Evolutionary conservation across 1,284 basidiomycete genomes (phyloP), one percentile per base, ranked within the genome.

Genomic region (Ganoderma leucocontextum): DNA sequence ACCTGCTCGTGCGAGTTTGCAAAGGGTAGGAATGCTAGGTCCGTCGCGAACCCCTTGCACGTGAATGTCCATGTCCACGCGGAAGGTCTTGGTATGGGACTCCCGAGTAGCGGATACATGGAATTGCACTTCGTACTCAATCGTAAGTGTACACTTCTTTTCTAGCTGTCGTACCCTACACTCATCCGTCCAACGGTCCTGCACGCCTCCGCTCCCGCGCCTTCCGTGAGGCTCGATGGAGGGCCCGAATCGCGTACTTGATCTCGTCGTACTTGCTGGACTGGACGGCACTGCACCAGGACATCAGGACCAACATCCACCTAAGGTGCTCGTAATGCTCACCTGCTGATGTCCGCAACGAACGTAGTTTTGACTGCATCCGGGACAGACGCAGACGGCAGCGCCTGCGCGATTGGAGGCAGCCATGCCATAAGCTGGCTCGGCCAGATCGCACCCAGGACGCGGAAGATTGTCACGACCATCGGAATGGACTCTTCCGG

Each of bases 401-500:
- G 81, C 67, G 89, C 87, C 74, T 93, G 89, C 29, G 97, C 79
- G 15, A 94, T 86, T 39, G 86, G 80, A 2, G 91, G 89, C 17
- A 96, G 79, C 92, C 95, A 97, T 12, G 82, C 77, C 22, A 91
- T 81, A 63, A 97, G 80, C 76, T 93, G 89, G 8, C 84, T 78
- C 0, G 93, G 86, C 86, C 93, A 94, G 15, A 89, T 78, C 38
- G 83, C 81, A 38, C 91, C 87, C 59, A 97, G 78, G 38, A 89
- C 84, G 42, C 94, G 87, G 76, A 98, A 87, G 71, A 98, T 90
- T 2, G 91, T 90, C 57, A 95, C 88, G 41, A 96, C 91, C 57
- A 85, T 80, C 8, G 92, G 87, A 36, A 92, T 85, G 1, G 90
- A 87, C 70, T 99, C 97, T 75, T 97, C 96, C 2, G 95, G 94